phyloP scores from a whole-genome alignment of 1,284 basidiomycete species.

The Leccinum angustisporum region DNA sequence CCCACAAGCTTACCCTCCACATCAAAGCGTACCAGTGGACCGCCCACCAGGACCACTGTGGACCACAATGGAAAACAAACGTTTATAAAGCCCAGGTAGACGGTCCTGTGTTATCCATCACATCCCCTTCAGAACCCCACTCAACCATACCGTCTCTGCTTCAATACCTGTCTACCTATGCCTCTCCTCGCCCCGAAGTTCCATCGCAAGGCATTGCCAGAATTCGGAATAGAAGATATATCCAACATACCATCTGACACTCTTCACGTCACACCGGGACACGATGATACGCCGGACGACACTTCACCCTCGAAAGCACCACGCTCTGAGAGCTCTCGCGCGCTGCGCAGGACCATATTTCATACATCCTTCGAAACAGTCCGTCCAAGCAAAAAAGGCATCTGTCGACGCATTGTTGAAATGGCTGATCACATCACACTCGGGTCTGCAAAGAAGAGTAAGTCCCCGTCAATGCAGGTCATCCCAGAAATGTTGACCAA shows the following conservation, averaged over 20 bases:
- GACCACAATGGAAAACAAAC: neutral
- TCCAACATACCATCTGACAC: neutral
- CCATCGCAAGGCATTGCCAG: neutral
- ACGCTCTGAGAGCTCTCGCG: neutral
- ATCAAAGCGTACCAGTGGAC: neutral
- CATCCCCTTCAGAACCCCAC: neutral
- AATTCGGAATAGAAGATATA: neutral
- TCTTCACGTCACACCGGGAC: neutral
- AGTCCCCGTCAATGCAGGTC: neutral
- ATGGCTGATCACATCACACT: slow-evolving; percentile 13
- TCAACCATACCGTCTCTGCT: neutral
- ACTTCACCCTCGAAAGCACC: slow-evolving; percentile 11
- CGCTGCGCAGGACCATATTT: slow-evolving; percentile 22
- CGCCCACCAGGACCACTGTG: neutral
- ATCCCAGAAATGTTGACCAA: neutral
- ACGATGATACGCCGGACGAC: neutral
- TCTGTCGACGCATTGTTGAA: slow-evolving; percentile 21
- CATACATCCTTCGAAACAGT: slow-evolving; percentile 21
- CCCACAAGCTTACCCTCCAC: neutral
- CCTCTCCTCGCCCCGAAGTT: neutral
- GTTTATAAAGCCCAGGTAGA: neutral
- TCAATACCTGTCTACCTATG: neutral
- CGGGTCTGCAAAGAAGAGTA: slow-evolving; percentile 7
- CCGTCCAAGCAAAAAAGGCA: slow-evolving; percentile 8
- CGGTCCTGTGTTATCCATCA: neutral